Base-by-base conservation (phyloP, 306 rosid genomes). In the Cicer arietinum region DNA sequence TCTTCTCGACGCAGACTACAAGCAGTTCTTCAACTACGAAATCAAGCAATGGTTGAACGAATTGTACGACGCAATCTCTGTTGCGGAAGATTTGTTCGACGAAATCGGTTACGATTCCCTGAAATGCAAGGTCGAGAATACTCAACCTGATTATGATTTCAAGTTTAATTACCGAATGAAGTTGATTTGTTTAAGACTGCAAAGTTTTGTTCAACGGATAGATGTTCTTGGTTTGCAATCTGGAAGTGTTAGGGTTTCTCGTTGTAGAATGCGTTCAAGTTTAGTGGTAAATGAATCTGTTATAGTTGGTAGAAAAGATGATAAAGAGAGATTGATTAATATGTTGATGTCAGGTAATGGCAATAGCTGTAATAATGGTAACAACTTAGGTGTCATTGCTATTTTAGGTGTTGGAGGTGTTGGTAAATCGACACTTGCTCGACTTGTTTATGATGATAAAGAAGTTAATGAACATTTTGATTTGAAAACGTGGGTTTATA, bases 181-280 rank as follows among this genome's bases (percentile, higher is more conserved):
- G 25, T 57, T 37, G 14, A 48, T 73, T 3, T 69, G 48, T 57
- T 46, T 62, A 17, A 76, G 71, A 69, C 69, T 85, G 6, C 71
- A 46, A 42, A 6, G 57, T 14, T 73, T 85, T 77, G 79, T 73
- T 22, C 75, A 80, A 45, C 79, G 74, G 65, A 80, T 7, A 3
- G 68, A 62, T 13, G 77, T 69, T 2, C 51, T 85, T 7, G 85
- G 85, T 2, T 77, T 85, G 78, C 13, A 40, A 67, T 44, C 51
- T 82, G 63, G 6, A 37, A 25, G 18, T 43, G 50, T 1, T 7
- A 58, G 57, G 35, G 65, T 71, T 11, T 68, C 67, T 9, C 43
- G 22, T 30, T 44, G 22, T 30, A 80, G 81, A 9, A 47, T 3
- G 22, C 4, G 3, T 40, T 62, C 47, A 5, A 40, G 5, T 63